Evolutionary conservation across 257 asterid genomes (phyloP).

Genomic region (Petrea volubilis): DNA sequence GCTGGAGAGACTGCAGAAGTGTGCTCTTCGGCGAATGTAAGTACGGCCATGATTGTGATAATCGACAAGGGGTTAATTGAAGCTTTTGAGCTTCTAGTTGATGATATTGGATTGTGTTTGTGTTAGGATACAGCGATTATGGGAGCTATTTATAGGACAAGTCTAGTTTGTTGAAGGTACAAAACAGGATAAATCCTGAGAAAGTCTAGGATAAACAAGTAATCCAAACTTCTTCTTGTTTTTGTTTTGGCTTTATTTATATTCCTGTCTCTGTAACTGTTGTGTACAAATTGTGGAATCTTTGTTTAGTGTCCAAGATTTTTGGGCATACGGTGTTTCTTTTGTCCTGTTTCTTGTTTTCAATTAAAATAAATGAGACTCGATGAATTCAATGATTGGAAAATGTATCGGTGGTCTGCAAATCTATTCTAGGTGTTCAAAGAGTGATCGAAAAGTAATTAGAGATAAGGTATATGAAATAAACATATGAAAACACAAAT

Average conservation of each 20-base stretch:
- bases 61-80: neutral
- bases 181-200: neutral
- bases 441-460: no score
- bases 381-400: neutral
- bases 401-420: no score
- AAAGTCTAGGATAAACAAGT: neutral
- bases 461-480: no score
- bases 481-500: no score
- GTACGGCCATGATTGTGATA: neutral
- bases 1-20: neutral
- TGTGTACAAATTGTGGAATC: neutral
- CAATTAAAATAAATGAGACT: neutral
- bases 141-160: neutral
- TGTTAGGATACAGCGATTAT: no score
- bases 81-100: neutral
- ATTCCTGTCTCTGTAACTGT: neutral
- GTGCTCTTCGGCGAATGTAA: conserved; percentile 4
- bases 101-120: neutral
- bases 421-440: no score
- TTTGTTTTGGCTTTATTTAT: neutral
- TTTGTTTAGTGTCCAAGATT: neutral
- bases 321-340: neutral
- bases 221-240: neutral
- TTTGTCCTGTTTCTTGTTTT: neutral
- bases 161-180: neutral